Conservation (phyloP, 371 early-diverging fungal genomes). For the Paraphysoderma sedebokerense region DNA sequence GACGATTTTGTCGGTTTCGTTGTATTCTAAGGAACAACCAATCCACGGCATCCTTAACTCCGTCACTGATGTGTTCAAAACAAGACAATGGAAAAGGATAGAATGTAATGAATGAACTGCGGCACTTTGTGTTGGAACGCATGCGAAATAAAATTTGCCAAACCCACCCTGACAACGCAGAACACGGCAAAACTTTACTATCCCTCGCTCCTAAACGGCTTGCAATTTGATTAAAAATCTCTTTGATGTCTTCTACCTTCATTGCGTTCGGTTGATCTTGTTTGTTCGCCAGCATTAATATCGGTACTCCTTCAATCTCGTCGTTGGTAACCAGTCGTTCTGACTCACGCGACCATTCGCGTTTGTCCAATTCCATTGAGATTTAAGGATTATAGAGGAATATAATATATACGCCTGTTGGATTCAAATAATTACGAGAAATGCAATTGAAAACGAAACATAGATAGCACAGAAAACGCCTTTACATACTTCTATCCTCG, state of each 20-base stretch:
- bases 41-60: constrained; percentile 68
- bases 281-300: constrained; percentile 88
- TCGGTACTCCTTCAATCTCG: constrained; percentile 66
- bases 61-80: constrained; percentile 28
- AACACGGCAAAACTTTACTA: constrained; percentile 17
- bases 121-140: neutral
- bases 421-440: too few relatives aligned
- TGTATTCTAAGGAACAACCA: constrained; percentile 65
- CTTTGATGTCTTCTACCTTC: constrained; percentile 71
- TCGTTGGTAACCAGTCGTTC: constrained; percentile 56
- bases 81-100: neutral
- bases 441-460: too few relatives aligned
- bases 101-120: neutral
- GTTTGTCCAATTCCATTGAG: too few relatives aligned
- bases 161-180: constrained; percentile 7
- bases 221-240: constrained; percentile 77
- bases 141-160: neutral
- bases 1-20: constrained; percentile 56
- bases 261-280: constrained; percentile 61
- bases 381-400: too few relatives aligned
- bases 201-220: constrained; percentile 43
- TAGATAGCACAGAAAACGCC: too few relatives aligned
- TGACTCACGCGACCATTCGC: constrained; percentile 3
- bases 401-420: too few relatives aligned
- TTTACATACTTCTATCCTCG: constrained; percentile 62